These are phyloP conservation scores for Eutrema heterophyllum DNA, from an alignment of 345 rosid species.

Conservation along the genomic window DNA sequence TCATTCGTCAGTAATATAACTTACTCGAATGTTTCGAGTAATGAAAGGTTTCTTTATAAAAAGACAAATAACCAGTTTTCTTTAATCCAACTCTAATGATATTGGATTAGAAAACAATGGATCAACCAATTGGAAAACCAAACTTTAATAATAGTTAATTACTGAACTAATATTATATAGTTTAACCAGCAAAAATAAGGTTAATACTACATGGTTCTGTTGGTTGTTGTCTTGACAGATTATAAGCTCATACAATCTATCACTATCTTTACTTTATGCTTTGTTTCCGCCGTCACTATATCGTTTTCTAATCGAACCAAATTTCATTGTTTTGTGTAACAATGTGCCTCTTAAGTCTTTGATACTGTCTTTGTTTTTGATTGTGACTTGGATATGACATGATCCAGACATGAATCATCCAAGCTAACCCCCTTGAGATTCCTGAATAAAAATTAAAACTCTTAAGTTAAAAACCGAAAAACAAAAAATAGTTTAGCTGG, in stretches of 20 bases:
- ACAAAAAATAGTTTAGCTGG: neutral
- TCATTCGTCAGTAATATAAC: no score
- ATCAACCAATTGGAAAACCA: no score
- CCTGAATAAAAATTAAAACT: neutral
- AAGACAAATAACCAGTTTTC: no score
- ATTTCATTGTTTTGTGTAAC: neutral
- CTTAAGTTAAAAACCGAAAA: neutral
- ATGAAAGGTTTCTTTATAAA: no score
- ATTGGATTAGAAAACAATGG: no score
- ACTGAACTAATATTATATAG: neutral
- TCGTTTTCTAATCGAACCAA: neutral
- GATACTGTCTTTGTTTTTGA: neutral
- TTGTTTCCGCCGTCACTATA: slow-evolving; percentile 16
- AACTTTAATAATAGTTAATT: no score
- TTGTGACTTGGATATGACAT: slow-evolving; percentile 1
- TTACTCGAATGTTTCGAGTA: no score
- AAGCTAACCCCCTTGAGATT: neutral
- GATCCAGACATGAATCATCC: neutral
- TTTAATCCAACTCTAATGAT: no score
- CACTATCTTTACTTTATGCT: slow-evolving; percentile 5
- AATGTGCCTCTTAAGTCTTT: neutral
- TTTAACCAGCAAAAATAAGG: neutral
- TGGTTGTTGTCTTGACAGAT: slow-evolving; percentile 19
- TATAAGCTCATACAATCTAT: slow-evolving; percentile 2
- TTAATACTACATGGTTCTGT: slow-evolving; percentile 4